A percentile compares a stretch with the other conserved stretches of the same genome.
Evolutionary conservation across 139 green algal species (phyloP).

Genomic region (Deuterostichococcus epilithicus): DNA sequence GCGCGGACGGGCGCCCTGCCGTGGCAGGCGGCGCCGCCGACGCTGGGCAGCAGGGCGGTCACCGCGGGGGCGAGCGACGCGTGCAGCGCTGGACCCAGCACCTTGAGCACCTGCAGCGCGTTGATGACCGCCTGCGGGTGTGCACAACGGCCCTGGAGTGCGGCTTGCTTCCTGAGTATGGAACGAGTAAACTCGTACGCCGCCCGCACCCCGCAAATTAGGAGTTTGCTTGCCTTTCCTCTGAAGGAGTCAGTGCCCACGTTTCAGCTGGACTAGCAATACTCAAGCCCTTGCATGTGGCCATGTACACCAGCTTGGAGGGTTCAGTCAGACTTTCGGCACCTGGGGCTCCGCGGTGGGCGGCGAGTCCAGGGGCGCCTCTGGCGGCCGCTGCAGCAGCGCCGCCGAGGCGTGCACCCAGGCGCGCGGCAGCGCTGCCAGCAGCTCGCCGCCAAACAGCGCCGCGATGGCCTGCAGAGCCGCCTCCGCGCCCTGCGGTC

Average conservation of each 20-base stretch:
- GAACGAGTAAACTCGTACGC: background rate
- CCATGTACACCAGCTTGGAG: no score
- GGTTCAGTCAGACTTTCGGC: no score
- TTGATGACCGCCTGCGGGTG: slow-evolving; percentile 26
- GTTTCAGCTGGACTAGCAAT: no score
- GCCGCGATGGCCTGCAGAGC: slow-evolving; percentile 48
- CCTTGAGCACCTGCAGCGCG: slow-evolving; percentile 61
- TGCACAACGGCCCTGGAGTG: background rate
- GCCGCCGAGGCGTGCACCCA: slow-evolving; percentile 54
- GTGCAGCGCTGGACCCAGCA: slow-evolving; percentile 55
- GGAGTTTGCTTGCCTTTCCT: no score
- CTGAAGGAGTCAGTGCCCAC: no score
- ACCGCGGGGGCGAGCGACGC: slow-evolving; percentile 37
- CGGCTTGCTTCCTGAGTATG: background rate
- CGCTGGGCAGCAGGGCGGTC: slow-evolving; percentile 45
- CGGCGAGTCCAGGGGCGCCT: background rate
- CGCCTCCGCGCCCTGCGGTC: slow-evolving; percentile 57
- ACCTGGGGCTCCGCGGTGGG: slow-evolving; percentile 15
- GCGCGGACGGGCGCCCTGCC: slow-evolving; percentile 40
- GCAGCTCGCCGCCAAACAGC: slow-evolving; percentile 45
- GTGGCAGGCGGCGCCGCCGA: slow-evolving; percentile 35
- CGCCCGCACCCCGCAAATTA: no score
- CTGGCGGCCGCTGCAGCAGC: slow-evolving; percentile 28
- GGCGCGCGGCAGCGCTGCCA: slow-evolving; percentile 54
- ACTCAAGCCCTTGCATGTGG: no score